Conservation (phyloP, 2,329 filamentous ascomycete genomes). For the Fusarium drepaniforme region DNA sequence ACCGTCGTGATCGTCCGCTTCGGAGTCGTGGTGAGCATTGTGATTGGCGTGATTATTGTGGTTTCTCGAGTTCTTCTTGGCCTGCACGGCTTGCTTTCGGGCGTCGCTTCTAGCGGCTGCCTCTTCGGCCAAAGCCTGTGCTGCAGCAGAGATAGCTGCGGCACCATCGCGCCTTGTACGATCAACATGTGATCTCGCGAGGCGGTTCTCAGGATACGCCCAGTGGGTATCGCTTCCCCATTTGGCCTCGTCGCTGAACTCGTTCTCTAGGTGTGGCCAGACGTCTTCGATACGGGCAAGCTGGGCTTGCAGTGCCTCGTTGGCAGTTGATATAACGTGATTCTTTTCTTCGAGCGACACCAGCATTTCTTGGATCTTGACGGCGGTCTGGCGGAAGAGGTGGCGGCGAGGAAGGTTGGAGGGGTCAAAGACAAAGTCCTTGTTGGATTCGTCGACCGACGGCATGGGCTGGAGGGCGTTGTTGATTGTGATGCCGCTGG, state of each 20-base stretch:
- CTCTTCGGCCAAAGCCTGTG: slow-evolving; percentile 83
- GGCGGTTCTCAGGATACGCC: slow-evolving; percentile 91
- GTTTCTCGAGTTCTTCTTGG: slow-evolving; percentile 78
- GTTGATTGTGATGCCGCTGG: slow-evolving; percentile 53
- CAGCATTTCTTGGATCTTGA: slow-evolving; percentile 86
- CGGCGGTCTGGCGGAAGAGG: slow-evolving; percentile 82
- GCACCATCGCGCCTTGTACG: slow-evolving; percentile 83
- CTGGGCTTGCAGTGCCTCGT: slow-evolving; percentile 88
- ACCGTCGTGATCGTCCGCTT: slow-evolving; percentile 78
- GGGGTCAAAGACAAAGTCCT: slow-evolving; percentile 62
- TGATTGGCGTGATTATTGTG: slow-evolving; percentile 52
- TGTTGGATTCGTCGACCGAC: slow-evolving; percentile 58
- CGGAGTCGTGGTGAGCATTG: slow-evolving; percentile 70
- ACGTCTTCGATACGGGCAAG: slow-evolving; percentile 87
- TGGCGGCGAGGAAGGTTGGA: slow-evolving; percentile 76
- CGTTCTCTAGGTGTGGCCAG: slow-evolving; percentile 86
- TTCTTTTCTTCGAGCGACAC: slow-evolving; percentile 97
- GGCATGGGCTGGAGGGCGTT: slow-evolving; percentile 52
- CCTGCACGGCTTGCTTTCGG: slow-evolving; percentile 83
- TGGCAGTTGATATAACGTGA: slow-evolving; percentile 93
- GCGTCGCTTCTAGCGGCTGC: slow-evolving; percentile 87
- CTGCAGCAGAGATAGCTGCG: slow-evolving; percentile 81
- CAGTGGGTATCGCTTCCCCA: slow-evolving; percentile 93
- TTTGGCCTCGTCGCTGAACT: slow-evolving; percentile 95
- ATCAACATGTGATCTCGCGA: slow-evolving; percentile 74